Evolutionary conservation across 345 rosid species (phyloP).

Genomic region (Citrus reticulata): DNA sequence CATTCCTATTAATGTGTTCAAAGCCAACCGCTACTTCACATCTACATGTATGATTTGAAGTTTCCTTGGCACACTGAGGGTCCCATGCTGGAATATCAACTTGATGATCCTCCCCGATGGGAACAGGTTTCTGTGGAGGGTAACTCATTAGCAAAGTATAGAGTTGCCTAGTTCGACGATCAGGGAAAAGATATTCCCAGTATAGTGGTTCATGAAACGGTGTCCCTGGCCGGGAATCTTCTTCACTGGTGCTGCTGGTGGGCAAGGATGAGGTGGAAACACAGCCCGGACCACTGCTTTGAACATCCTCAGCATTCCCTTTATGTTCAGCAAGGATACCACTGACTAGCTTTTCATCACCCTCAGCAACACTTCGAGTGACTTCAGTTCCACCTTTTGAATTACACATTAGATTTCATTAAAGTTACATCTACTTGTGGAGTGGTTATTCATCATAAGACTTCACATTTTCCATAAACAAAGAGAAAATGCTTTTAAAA

Average conservation of each 20-base stretch:
- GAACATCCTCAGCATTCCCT: conserved; percentile 13
- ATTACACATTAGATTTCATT: conserved; percentile 2
- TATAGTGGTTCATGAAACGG: conserved; percentile 17
- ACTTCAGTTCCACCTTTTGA: conserved; percentile 21
- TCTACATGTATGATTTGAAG: conserved; percentile 1
- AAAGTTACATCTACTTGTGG: neutral
- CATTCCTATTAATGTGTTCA: neutral
- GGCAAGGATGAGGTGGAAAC: conserved; percentile 21
- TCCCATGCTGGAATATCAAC: conserved; percentile 50
- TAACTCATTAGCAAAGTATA: conserved; percentile 29
- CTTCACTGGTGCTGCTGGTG: conserved; percentile 31
- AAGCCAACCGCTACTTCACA: conserved; percentile 11
- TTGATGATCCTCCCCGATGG: conserved; percentile 69
- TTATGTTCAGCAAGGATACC: conserved; percentile 7
- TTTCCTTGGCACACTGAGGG: neutral
- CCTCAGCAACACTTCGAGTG: neutral
- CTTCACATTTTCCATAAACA: neutral
- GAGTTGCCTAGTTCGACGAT: conserved; percentile 24
- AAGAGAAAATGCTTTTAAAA: neutral
- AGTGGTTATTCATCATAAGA: neutral
- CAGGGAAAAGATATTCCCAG: conserved; percentile 24
- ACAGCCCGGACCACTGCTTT: conserved; percentile 17
- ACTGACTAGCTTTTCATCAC: conserved; percentile 20
- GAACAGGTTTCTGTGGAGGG: conserved; percentile 45
- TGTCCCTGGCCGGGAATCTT: conserved; percentile 19